Evolutionary conservation across 2,329 filamentous ascomycete genomes (phyloP).

Genomic region (Alternaria postmessia): DNA sequence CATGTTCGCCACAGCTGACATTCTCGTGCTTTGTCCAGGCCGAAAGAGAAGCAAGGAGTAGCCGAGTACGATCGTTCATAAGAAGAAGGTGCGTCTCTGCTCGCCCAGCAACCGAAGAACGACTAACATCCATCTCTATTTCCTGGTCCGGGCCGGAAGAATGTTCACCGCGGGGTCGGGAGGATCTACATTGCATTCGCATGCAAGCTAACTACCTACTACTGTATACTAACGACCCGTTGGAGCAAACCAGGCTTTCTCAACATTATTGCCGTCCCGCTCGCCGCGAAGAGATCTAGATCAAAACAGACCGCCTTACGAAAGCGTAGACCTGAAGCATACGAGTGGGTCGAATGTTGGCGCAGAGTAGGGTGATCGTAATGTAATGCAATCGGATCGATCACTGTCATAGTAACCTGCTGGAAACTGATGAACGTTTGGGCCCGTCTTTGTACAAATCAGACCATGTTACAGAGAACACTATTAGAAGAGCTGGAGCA

Average conservation of each 20-base stretch:
- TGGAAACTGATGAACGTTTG: not conserved
- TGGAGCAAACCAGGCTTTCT: conserved; percentile 1
- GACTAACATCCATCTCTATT: not conserved
- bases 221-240: conserved; percentile 1
- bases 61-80: not conserved
- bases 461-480: not conserved
- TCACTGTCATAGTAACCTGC: not conserved
- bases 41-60: not conserved
- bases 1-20: too few species aligned
- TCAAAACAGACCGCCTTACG: not conserved
- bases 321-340: not conserved
- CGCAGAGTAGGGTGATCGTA: not conserved
- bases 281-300: not conserved
- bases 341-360: not conserved
- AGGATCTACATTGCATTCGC: conserved; percentile 3
- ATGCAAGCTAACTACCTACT: conserved; percentile 1
- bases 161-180: not conserved
- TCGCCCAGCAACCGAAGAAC: not conserved
- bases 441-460: not conserved
- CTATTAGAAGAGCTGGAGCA: not conserved
- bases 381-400: not conserved
- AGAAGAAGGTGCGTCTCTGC: not conserved
- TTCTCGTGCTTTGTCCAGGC: too few species aligned
- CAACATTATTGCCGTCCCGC: not conserved
- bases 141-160: not conserved